Conservation (phyloP, 805 yeast genomes). For the Yamadazyma tumulicola region DNA sequence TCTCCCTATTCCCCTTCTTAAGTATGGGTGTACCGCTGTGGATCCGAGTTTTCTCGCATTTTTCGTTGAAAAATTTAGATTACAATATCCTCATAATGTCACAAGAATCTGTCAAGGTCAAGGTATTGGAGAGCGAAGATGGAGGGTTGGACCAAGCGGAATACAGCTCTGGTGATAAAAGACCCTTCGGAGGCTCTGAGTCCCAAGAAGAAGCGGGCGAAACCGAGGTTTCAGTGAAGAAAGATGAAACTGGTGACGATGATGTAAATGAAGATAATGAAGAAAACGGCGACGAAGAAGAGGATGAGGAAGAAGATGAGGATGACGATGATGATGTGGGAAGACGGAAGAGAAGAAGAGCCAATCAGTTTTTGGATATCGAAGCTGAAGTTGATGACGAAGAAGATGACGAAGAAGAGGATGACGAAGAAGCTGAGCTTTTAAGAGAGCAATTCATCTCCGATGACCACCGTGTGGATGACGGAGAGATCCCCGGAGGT, state of each 20-base stretch:
- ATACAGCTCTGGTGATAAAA: no score
- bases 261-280: slow-evolving; percentile 1
- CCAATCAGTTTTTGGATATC: slow-evolving; percentile 92
- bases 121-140: no score
- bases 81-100: no score
- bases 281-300: slow-evolving; percentile 42
- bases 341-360: slow-evolving; percentile 45
- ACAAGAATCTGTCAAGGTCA: no score
- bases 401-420: slow-evolving; percentile 86
- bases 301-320: slow-evolving; percentile 50
- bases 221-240: no score
- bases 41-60: no score
- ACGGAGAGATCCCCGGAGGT: slow-evolving; percentile 36
- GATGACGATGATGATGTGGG: slow-evolving; percentile 50
- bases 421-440: slow-evolving; percentile 88
- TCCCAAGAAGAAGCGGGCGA: no score
- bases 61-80: no score
- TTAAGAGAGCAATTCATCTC: slow-evolving; percentile 80
- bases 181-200: no score
- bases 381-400: slow-evolving; percentile 99
- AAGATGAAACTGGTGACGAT: slow-evolving; percentile 1
- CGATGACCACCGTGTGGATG: slow-evolving; percentile 64
- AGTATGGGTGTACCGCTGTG: no score
- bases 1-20: no score
- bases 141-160: no score